Percentiles rank a stretch among this genome's conserved stretches.
Evolutionary conservation across 768 basidiomycete genomes (phyloP).

Genomic region (Suillus subalutaceus): DNA sequence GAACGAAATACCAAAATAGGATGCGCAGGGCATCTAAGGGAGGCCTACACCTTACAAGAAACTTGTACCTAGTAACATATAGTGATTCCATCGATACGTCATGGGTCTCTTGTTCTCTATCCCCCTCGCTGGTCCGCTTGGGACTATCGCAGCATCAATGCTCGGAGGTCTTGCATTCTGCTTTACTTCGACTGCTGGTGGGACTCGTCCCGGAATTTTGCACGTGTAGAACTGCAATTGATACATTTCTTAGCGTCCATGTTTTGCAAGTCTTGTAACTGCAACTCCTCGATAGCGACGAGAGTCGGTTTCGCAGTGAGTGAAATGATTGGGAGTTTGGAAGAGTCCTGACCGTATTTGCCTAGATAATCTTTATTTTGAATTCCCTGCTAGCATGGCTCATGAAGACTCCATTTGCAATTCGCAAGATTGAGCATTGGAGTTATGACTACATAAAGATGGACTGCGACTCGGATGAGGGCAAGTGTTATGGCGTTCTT

Average conservation of each 20-base stretch:
- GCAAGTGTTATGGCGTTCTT: slow-evolving; percentile 94
- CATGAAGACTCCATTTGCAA: slow-evolving; percentile 89
- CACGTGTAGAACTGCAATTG: slow-evolving; percentile 17
- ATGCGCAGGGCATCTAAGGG: background rate
- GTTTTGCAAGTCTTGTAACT: slow-evolving; percentile 98
- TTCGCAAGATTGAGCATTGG: slow-evolving; percentile 87
- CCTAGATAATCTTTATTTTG: slow-evolving; percentile 89
- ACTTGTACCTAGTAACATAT: background rate
- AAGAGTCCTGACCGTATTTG: slow-evolving; percentile 1
- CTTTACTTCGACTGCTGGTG: slow-evolving; percentile 84
- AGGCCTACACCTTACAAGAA: background rate
- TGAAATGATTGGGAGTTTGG: slow-evolving; percentile 4
- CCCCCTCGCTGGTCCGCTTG: slow-evolving; percentile 67
- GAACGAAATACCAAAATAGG: slow-evolving; percentile 7
- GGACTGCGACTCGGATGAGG: slow-evolving; percentile 74
- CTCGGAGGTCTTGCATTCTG: slow-evolving; percentile 83
- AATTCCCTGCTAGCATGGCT: slow-evolving; percentile 97
- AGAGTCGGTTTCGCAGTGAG: slow-evolving; percentile 92
- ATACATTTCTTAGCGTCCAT: slow-evolving; percentile 67
- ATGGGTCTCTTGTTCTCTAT: slow-evolving; percentile 81
- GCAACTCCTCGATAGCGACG: slow-evolving; percentile 97
- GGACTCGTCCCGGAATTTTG: slow-evolving; percentile 23
- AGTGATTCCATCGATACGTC: slow-evolving; percentile 6
- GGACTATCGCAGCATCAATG: slow-evolving; percentile 80
- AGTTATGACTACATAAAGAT: slow-evolving; percentile 98